Base-by-base conservation (phyloP, 495 filamentous ascomycete species). In the Staphylotrichum tortipilum region DNA sequence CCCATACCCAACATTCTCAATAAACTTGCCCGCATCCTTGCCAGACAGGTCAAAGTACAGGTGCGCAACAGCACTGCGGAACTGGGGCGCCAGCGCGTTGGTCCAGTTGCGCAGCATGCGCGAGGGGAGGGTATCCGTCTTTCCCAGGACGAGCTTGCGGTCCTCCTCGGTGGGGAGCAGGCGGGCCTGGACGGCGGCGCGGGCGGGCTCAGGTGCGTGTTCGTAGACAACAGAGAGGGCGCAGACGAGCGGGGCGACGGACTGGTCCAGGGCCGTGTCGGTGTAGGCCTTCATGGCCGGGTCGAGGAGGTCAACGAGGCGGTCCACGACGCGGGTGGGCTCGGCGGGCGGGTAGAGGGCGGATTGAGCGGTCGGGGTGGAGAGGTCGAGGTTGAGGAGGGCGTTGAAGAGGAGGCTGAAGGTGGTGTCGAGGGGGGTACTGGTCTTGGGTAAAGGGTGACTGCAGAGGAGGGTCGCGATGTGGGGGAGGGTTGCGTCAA, bases 31-130 rank as follows among this genome's bases (percentile, higher is more conserved):
- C 0, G 84, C 78, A 55, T 89, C 78, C 54, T 82, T 85, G 42
- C 81, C 83, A 2, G 87, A 94, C 21, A 96, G 73, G 37, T 92
- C 86, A 61, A 95, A 97, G 50, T 94, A 78, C 11, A 97, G 73
- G 36, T 81, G 76, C 0, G 84, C 86, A 30, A 95, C 82, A n/a
- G 76, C 78, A 29, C 83, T 81, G 18, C 88, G 81, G 3, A 94
- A 67, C 48, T 83, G 78, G 0, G 87, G 79, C 1, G 84, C 76
- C 15, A 75, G 52, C 0, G 87, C 75, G 9, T 82, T 86, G 8
- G 83, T 86, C 8, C 86, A 89, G n/a, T 92, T 80, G 15, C 81
- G 78, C 14, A 98, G 73, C 9, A 98, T 73, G 50, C 80, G 78
- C 5, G 90, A 84, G 9, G 94, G 74, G 2, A 98, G 75, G 0